phyloP scores from a whole-genome alignment of 1,284 basidiomycete species.

The Cronartium ribicola region DNA sequence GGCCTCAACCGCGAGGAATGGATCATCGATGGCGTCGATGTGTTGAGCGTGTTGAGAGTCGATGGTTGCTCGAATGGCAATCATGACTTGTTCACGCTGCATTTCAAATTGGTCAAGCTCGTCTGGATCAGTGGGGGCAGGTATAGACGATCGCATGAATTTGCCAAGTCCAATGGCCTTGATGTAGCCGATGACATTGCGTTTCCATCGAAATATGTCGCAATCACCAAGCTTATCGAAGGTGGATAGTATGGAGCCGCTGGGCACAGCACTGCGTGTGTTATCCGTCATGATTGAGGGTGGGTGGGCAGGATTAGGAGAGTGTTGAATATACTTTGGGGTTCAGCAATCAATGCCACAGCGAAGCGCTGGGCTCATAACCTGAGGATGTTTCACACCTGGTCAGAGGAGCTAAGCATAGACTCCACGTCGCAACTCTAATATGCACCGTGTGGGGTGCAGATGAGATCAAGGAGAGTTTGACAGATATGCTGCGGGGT shows the following conservation, averaged over 20 bases:
- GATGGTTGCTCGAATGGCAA: background rate
- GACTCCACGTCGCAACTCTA: too few relatives aligned
- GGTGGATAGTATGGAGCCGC: background rate
- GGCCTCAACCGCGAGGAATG: background rate
- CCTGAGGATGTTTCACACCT: too few relatives aligned
- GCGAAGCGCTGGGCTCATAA: too few relatives aligned
- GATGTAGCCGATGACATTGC: background rate
- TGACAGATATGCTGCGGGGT: too few relatives aligned
- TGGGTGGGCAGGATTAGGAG: too few relatives aligned
- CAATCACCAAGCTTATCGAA: background rate
- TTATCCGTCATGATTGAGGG: background rate
- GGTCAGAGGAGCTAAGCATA: too few relatives aligned
- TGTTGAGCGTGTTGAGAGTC: background rate
- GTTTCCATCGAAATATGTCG: background rate
- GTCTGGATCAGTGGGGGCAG: background rate
- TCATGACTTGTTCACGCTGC: background rate
- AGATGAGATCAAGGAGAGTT: too few relatives aligned
- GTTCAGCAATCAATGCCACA: too few relatives aligned
- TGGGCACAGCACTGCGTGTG: background rate
- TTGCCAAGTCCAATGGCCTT: background rate
- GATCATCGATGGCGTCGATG: background rate
- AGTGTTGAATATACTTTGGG: too few relatives aligned
- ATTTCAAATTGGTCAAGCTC: background rate
- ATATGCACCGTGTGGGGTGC: too few relatives aligned
- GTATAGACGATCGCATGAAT: background rate